Base-by-base conservation (phyloP, 2,329 filamentous ascomycete species). In the Paraphaeosphaeria sporulosa region DNA sequence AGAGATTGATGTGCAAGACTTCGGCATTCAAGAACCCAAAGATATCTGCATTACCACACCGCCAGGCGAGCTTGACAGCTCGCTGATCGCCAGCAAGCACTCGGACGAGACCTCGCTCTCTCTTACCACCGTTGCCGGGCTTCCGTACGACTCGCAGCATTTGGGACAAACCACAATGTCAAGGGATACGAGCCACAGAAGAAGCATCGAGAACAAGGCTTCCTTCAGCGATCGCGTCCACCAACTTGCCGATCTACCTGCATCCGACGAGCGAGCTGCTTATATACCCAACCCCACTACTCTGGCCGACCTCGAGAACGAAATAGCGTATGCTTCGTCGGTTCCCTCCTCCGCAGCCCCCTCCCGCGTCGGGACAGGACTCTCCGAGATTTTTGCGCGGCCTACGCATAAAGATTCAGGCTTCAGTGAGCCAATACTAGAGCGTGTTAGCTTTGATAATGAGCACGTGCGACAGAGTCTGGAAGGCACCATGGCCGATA, bases 361-460 rank as follows among this genome's bases (percentile, higher is more conserved):
- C 30, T 70, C 71, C 23, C 67, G 72, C 13, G 63, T 68, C 0
- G 63, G 66, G 42, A 74, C 71, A 5, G 67, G 72, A n/a, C 72
- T 71, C 38, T 54, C 61, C 27, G 64, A 66, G 54, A 57, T 64
- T 34, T 71, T 75, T 50, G 62, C 67, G 30, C 65, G 68, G 30
- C 76, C 75, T 13, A 53, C 73, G 5, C 75, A 77, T 55, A 71
- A 78, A 56, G 76, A 78, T 50, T 77, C 76, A 12, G 75, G 75
- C 0, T 76, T 78, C 54, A 68, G 64, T 34, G 70, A 72, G 42
- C 57, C 61, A 17, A 67, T 71, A 19, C 47, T 61, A 13, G 60
- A 66, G 30, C 63, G 64, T 4, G 46, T 63, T 4, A 66, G 65
- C 6, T 69, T 63, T 30, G 71, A 76, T 17, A 69, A 56, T 44